A percentile compares a stretch with the other conserved stretches of the same genome.
These are phyloP conservation scores for Crinitomyces ghanaensis DNA, from an alignment of 805 yeast genomes.

Conservation along the genomic window DNA sequence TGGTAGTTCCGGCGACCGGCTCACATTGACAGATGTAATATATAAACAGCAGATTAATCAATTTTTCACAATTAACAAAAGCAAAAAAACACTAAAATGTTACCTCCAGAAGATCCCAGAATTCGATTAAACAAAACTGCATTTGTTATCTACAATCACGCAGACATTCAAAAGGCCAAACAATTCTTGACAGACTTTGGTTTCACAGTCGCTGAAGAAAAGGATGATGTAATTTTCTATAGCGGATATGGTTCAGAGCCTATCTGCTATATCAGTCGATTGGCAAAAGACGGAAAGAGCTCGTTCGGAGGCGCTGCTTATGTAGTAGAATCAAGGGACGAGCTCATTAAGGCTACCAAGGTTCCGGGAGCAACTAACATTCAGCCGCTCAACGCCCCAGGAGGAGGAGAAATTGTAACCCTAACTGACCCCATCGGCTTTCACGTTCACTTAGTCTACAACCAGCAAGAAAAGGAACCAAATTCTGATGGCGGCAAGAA, in stretches of 20 bases:
- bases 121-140: too few species aligned
- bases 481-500: neutral
- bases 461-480: conserved; percentile 2
- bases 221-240: conserved; percentile 5
- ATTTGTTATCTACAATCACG: too few species aligned
- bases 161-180: too few species aligned
- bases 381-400: conserved; percentile 3
- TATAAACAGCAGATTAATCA: too few species aligned
- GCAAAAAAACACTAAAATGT: too few species aligned
- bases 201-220: too few species aligned
- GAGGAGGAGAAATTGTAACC: conserved; percentile 4
- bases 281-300: conserved; percentile 1
- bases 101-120: too few species aligned
- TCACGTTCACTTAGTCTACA: conserved; percentile 4
- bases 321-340: conserved; percentile 3
- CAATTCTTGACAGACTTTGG: too few species aligned
- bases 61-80: too few species aligned
- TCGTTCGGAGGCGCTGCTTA: conserved; percentile 6
- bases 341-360: conserved; percentile 4
- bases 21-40: too few species aligned
- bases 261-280: conserved; percentile 5
- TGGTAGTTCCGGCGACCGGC: too few species aligned
- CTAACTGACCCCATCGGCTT: conserved; percentile 4
- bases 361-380: conserved; percentile 2
- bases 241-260: conserved; percentile 7